Evolutionary conservation across 768 basidiomycete species (phyloP), one percentile per base, ranked within the genome.

Genomic region (Tephrocybe sp.): DNA sequence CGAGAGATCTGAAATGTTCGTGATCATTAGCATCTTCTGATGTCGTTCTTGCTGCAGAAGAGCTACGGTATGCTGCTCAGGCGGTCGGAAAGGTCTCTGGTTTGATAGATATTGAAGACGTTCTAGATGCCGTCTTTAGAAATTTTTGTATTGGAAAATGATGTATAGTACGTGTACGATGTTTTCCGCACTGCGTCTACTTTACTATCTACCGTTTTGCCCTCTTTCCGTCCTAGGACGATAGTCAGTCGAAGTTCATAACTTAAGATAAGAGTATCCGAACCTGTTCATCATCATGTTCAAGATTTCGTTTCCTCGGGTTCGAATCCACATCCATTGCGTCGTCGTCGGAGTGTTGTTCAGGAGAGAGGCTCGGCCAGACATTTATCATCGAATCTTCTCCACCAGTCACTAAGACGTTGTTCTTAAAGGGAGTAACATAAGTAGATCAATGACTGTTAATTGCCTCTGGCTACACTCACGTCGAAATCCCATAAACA

Each of bases 111-210:
- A 82, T 86, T 11, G 93, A 96, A 60, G 91, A 95, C 53, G 75
- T 95, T 7, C 66, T 96, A 18, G 91, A 93, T 51, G 80, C 80
- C 17, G 78, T 96, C 21, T 96, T 96, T 63, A 75, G 77, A 28
- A 87, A 90, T 45, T 96, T 96, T 66, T 96, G 93, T 62, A 90
- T 95, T 45, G 93, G 93, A 32, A 92, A 94, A 71, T 63, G 40
- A 56, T 15, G 15, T 14, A 36, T 14, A 36, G 34, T 9, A 4
- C 15, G 15, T 36, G 34, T 10, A n/a, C 9, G 7, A 12, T 12
- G 15, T 36, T 4, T 12, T 36, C 6, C 6, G 7, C 34, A 36
- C 28, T 6, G 28, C 28, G 12, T 30, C 5, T 5, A 30, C 5
- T 30, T 30, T 5, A 12, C 7, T 36, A 4, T 32, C 20, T 53